Percentiles rank a stretch among this genome's conserved stretches.
These are phyloP conservation scores for Exophiala bonariae DNA, from an alignment of 2,329 filamentous ascomycete genomes.

Conservation along the genomic window DNA sequence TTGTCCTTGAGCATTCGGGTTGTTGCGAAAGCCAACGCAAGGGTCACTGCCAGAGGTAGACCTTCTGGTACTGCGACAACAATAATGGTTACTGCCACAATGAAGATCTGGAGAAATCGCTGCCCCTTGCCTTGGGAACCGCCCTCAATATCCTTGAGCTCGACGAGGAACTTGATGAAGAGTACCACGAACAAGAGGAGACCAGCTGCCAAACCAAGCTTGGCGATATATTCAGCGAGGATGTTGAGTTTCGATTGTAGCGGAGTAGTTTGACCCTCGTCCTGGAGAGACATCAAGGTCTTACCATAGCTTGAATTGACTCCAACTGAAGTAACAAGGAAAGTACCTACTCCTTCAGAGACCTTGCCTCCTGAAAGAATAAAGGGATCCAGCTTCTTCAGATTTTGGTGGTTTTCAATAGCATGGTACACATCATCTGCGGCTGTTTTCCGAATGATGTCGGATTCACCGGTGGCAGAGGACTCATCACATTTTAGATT, in stretches of 20 bases:
- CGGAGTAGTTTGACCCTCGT: constrained; percentile 75
- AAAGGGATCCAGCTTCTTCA: constrained; percentile 73
- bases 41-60: constrained; percentile 60
- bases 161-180: constrained; percentile 73
- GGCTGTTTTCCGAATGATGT: constrained; percentile 66
- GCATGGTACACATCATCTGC: constrained; percentile 65
- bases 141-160: constrained; percentile 53
- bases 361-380: constrained; percentile 79
- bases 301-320: constrained; percentile 74
- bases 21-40: constrained; percentile 63
- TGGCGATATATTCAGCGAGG: constrained; percentile 78
- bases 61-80: constrained; percentile 64
- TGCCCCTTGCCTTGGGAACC: constrained; percentile 54
- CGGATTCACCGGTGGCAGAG: constrained; percentile 74
- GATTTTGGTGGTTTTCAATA: constrained; percentile 60
- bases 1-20: constrained; percentile 65
- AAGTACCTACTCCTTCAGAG: constrained; percentile 72
- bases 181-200: constrained; percentile 75
- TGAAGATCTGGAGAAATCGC: constrained; percentile 59
- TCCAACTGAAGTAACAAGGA: constrained; percentile 73
- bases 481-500: constrained; percentile 72
- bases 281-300: constrained; percentile 74
- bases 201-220: constrained; percentile 69
- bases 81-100: constrained; percentile 59
- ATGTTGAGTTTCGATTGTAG: constrained; percentile 75